phyloP scores from a whole-genome alignment of 2,329 filamentous ascomycete species.

The Trichoderma citrinoviride region DNA sequence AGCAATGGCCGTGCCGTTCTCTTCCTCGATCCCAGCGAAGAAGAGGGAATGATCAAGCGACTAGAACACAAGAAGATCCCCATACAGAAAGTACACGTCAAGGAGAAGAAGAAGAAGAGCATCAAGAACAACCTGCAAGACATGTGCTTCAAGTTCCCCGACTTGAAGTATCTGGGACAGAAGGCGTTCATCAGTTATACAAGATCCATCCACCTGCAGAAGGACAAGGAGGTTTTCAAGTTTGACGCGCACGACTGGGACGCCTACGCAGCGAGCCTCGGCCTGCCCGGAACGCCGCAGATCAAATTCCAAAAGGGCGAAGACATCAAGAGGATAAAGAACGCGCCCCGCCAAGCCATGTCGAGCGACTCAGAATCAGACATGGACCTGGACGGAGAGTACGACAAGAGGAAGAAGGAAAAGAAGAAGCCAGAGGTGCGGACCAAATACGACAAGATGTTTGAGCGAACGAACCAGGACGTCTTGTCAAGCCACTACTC shows the following conservation, averaged over 20 bases:
- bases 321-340: slow-evolving; percentile 83
- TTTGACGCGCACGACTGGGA: slow-evolving; percentile 80
- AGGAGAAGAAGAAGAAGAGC: slow-evolving; percentile 82
- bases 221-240: slow-evolving; percentile 88
- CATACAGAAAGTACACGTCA: slow-evolving; percentile 80
- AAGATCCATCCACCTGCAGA: slow-evolving; percentile 80
- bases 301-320: slow-evolving; percentile 93
- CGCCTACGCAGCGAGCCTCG: slow-evolving; percentile 79
- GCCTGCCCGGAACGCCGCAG: slow-evolving; percentile 84
- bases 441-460: slow-evolving; percentile 98
- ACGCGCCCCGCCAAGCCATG: slow-evolving; percentile 68
- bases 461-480: slow-evolving; percentile 93
- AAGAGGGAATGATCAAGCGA: slow-evolving; percentile 82
- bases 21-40: slow-evolving; percentile 89
- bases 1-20: slow-evolving; percentile 82
- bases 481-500: slow-evolving; percentile 91
- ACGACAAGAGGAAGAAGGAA: slow-evolving; percentile 41
- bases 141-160: slow-evolving; percentile 92
- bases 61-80: slow-evolving; percentile 88
- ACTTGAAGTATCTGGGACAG: slow-evolving; percentile 91
- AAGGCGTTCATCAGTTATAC: slow-evolving; percentile 94
- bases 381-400: slow-evolving; percentile 48
- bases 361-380: slow-evolving; percentile 61
- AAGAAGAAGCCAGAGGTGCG: slow-evolving; percentile 72
- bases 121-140: slow-evolving; percentile 85